Base-by-base conservation (phyloP, 306 rosid genomes). In the Chamaecrista fasciculata region DNA sequence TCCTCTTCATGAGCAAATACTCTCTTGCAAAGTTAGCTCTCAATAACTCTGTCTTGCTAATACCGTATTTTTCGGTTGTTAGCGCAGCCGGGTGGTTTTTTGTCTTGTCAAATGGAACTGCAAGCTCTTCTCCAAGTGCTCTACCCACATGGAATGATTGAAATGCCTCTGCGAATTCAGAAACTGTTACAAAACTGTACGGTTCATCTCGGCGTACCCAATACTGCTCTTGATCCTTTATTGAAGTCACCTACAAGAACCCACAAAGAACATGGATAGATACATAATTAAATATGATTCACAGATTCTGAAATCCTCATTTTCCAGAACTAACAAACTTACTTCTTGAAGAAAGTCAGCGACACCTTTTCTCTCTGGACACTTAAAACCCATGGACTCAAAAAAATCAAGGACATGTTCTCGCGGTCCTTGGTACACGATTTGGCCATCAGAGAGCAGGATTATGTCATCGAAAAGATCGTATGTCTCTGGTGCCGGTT, bases 291-390 rank as follows among this genome's bases (percentile, higher is more conserved):
- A n/a, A n/a, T n/a, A n/a, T n/a, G n/a, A n/a, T n/a, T n/a, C n/a
- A n/a, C n/a, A n/a, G n/a, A n/a, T n/a, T n/a, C n/a, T n/a, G n/a
- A n/a, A n/a, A n/a, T n/a, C n/a, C n/a, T n/a, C n/a, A n/a, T n/a
- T n/a, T n/a, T n/a, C n/a, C n/a, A n/a, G n/a, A n/a, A n/a, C n/a
- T n/a, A n/a, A n/a, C 36, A 33, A 4, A 26, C 60, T 36, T 69
- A 83, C 87, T 72, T 83, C 87, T 73, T 83, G 87, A 15, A 83
- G 82, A 62, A 83, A 83, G 48, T 79, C 87, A 14, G 87, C 87
- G 6, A 83, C 66, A 1, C 73, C 82, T 69, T 83, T 83, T 11
- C 82, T 79, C 72, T 73, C 70, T 1, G 84, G 87, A 61, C 84
- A 83, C 55, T 19, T 83, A 43, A 83, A 83, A 11, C 84, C 84